Conservation (phyloP, 768 basidiomycete genomes). For the Gymnopilus dilepis region DNA sequence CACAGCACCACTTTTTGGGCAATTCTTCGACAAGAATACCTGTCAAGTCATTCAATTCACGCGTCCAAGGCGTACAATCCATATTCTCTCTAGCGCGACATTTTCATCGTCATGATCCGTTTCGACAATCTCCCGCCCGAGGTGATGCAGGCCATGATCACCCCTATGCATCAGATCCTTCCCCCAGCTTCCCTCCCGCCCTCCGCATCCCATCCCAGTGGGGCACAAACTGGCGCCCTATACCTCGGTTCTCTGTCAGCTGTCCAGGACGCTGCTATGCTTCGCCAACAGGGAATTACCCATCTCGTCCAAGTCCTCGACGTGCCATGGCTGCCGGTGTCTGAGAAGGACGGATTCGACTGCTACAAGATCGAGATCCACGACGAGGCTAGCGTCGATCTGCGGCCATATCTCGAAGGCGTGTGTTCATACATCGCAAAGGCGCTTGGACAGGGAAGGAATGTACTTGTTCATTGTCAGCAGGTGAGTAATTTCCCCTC, state of each 20-base stretch:
- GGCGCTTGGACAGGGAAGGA: constrained; percentile 61
- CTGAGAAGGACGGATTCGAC: constrained; percentile 51
- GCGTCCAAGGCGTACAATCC: not conserved
- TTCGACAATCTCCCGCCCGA: constrained; percentile 78
- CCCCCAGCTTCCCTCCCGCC: constrained; percentile 35
- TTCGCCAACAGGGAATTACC: constrained; percentile 53
- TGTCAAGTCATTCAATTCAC: not conserved
- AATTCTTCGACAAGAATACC: not conserved
- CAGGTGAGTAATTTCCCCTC: constrained; percentile 54
- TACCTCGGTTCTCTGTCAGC: constrained; percentile 74
- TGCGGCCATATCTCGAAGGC: constrained; percentile 70
- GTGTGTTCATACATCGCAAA: constrained; percentile 71
- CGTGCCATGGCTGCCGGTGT: constrained; percentile 62
- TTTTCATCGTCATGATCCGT: constrained; percentile 61
- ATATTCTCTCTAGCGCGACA: not conserved
- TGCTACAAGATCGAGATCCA: constrained; percentile 72
- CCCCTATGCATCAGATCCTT: constrained; percentile 80
- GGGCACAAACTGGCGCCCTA: constrained; percentile 51
- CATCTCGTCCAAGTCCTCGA: constrained; percentile 74
- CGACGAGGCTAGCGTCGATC: constrained; percentile 64
- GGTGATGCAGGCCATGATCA: constrained; percentile 85
- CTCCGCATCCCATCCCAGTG: constrained; percentile 28
- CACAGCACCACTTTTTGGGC: not conserved
- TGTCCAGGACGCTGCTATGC: constrained; percentile 57
- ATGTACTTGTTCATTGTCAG: constrained; percentile 81